Evolutionary conservation across 1,284 basidiomycete species (phyloP).

Genomic region (Ustilago nuda): DNA sequence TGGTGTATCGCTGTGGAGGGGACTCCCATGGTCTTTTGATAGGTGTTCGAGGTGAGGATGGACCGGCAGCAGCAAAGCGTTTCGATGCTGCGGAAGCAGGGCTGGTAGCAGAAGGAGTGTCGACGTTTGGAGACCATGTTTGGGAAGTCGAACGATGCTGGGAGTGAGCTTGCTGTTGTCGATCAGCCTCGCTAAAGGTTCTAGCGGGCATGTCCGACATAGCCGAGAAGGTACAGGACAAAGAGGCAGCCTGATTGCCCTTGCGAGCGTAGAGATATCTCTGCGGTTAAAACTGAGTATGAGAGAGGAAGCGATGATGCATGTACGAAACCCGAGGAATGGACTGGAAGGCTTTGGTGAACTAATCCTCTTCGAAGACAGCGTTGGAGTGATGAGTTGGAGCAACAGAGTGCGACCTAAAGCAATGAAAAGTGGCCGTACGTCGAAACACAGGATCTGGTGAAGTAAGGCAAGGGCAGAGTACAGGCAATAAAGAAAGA

Average conservation of each 20-base stretch:
- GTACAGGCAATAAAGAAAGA: not conserved
- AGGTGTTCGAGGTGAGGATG: conserved; percentile 13
- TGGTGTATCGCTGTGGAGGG: not conserved
- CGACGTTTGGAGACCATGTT: conserved; percentile 3
- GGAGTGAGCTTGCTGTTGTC: conserved; percentile 10
- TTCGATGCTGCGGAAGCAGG: not conserved
- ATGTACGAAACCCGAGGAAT: not conserved
- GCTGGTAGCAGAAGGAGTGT: not conserved
- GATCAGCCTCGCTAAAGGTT: conserved; percentile 25
- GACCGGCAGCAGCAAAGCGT: conserved; percentile 10
- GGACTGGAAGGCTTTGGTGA: not conserved
- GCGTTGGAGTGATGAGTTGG: not conserved
- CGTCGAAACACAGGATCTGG: not conserved
- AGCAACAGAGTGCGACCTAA: not conserved
- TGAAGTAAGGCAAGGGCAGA: not conserved
- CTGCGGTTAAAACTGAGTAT: conserved; percentile 2
- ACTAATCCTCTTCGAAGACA: not conserved
- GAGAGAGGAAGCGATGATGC: conserved; percentile 6
- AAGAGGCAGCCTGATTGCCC: not conserved
- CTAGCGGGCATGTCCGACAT: conserved; percentile 38
- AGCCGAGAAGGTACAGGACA: conserved; percentile 6
- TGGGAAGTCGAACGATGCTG: conserved; percentile 3
- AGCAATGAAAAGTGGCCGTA: not conserved
- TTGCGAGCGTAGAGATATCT: not conserved
- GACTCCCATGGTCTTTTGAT: conserved; percentile 24